Evolutionary conservation across 1,139 yeast genomes (phyloP).

Genomic region (Diutina neorugosa): DNA sequence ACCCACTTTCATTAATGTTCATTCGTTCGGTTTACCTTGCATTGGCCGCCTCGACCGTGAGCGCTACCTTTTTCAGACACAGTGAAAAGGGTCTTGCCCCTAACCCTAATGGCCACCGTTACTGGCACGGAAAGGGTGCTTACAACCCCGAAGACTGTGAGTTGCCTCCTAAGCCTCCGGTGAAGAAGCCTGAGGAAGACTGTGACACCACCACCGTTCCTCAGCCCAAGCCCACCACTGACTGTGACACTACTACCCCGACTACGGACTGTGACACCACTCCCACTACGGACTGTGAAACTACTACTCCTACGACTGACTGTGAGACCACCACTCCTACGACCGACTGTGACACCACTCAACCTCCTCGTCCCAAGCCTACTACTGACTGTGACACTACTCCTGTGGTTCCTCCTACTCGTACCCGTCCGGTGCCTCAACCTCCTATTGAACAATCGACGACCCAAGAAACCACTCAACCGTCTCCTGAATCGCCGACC

Average conservation of each 20-base stretch:
- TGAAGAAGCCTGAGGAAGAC: not conserved
- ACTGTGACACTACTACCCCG: not conserved
- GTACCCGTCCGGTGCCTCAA: not conserved
- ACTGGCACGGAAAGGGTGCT: not conserved
- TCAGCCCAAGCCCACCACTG: not conserved
- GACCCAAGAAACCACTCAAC: not conserved
- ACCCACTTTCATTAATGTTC: not conserved
- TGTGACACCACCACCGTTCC: not conserved
- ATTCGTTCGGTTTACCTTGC: conserved; percentile 3
- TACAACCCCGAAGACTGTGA: not conserved
- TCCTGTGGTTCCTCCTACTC: not conserved
- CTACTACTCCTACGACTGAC: not conserved
- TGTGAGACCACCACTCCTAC: not conserved
- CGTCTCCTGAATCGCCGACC: too few species aligned
- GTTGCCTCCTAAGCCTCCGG: not conserved
- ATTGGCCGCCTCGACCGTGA: not conserved
- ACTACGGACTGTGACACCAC: not conserved
- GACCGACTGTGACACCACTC: not conserved
- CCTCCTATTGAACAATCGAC: not conserved
- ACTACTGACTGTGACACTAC: not conserved
- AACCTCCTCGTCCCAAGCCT: not conserved
- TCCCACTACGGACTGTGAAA: too few species aligned
- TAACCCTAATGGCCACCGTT: not conserved
- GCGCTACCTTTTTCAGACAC: not conserved
- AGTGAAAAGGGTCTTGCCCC: too few species aligned